A percentile compares a stretch with the other conserved stretches of the same genome.
Conservation (phyloP, 2,329 filamentous ascomycete species). For the Emergomyces orientalis region DNA sequence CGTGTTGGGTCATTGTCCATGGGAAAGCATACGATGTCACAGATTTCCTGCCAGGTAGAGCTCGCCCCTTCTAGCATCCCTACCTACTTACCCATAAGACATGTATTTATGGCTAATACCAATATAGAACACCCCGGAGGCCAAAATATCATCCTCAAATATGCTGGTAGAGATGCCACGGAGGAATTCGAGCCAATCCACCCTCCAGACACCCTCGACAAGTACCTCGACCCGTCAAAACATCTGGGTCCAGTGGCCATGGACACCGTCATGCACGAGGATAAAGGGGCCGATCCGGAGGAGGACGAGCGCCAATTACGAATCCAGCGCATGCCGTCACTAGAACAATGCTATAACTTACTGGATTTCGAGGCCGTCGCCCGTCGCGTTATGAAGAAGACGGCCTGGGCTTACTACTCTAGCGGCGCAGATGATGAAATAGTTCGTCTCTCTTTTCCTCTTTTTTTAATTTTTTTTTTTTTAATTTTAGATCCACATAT, state of each 20-base stretch:
- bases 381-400: slow-evolving; percentile 84
- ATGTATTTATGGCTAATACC: slow-evolving; percentile 4
- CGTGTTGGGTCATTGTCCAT: slow-evolving; percentile 87
- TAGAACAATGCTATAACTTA: slow-evolving; percentile 86
- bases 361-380: slow-evolving; percentile 95
- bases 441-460: slow-evolving; percentile 42
- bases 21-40: slow-evolving; percentile 85
- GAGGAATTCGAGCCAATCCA: slow-evolving; percentile 85
- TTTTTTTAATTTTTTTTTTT: too few species aligned
- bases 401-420: slow-evolving; percentile 96
- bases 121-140: slow-evolving; percentile 72
- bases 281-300: slow-evolving; percentile 58
- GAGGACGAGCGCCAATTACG: slow-evolving; percentile 67
- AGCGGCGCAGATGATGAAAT: slow-evolving; percentile 86
- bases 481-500: slow-evolving; percentile 3
- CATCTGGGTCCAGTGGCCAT: slow-evolving; percentile 87
- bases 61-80: background rate
- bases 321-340: slow-evolving; percentile 62
- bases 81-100: background rate
- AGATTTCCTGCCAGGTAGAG: slow-evolving; percentile 65
- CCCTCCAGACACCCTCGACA: slow-evolving; percentile 74
- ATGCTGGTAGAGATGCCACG: slow-evolving; percentile 89
- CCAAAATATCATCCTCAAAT: slow-evolving; percentile 89
- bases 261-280: slow-evolving; percentile 60
- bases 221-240: slow-evolving; percentile 74